Conservation (phyloP, 2,329 filamentous ascomycete genomes). For the Trichoderma arundinaceum region DNA sequence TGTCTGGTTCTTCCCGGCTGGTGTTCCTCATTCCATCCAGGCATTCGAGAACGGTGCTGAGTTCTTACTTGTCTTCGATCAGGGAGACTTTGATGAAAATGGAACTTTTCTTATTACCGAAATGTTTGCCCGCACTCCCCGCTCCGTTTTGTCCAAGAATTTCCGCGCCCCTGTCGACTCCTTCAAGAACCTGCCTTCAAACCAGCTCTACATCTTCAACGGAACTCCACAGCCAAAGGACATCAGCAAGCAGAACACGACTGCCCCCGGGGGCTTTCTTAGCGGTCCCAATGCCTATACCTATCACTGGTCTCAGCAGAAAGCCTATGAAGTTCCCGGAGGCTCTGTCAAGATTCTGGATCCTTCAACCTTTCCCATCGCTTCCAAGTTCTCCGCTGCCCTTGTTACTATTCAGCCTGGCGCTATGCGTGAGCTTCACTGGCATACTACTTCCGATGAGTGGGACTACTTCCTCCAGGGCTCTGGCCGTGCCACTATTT, state of each 20-base stretch:
- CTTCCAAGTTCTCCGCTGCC: conserved; percentile 59
- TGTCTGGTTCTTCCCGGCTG: conserved; percentile 60
- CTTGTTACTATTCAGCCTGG: conserved; percentile 64
- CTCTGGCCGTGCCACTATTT: conserved; percentile 61
- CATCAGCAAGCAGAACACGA: conserved; percentile 55
- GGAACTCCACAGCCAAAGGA: conserved; percentile 54
- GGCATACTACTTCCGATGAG: conserved; percentile 65
- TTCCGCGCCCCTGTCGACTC: conserved; percentile 54
- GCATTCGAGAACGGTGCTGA: conserved; percentile 61
- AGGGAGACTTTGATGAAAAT: conserved; percentile 64
- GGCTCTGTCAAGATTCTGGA: conserved; percentile 66
- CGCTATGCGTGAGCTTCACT: conserved; percentile 69
- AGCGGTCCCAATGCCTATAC: conserved; percentile 50
- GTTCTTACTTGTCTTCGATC: conserved; percentile 66
- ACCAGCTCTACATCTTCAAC: conserved; percentile 60
- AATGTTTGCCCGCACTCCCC: conserved; percentile 57
- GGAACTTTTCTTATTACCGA: conserved; percentile 63
- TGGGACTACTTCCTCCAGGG: conserved; percentile 66
- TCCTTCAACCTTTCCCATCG: conserved; percentile 61
- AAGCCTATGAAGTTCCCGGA: conserved; percentile 57
- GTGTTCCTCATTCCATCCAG: conserved; percentile 59
- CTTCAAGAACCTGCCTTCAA: conserved; percentile 54
- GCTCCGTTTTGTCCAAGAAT: conserved; percentile 61
- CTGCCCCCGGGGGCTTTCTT: conserved; percentile 51
- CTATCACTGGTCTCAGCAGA: conserved; percentile 59